Base-by-base conservation (phyloP, 306 rosid species). In the Castanea mollissima region DNA sequence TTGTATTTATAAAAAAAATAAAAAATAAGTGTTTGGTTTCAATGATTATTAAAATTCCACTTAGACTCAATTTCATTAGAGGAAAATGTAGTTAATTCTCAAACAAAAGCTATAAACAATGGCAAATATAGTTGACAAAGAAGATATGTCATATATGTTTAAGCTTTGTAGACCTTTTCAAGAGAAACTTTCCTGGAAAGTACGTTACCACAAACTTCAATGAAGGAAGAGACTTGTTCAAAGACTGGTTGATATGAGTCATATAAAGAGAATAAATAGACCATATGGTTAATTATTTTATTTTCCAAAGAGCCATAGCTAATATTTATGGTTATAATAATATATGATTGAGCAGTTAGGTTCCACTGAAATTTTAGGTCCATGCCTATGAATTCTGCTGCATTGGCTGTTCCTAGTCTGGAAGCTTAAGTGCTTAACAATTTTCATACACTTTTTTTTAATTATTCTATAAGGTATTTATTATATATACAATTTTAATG, bases 181-280 rank as follows among this genome's bases (percentile, higher is more conserved):
- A 46, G 27, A 25, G 76, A 29, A 79, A 86, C 77, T 86, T 49
- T 88, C 89, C 21, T 18, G 72, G 82, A 85, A 86, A 75, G 79
- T 57, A 52, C 67, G 55, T 34, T 51, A 82, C 62, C 74, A 64
- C 65, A 64, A 49, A 4, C 71, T 15, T 60, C 21, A 64, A 3
- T 7, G 23, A 29, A 6, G 41, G 44, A 27, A 7, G 21, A 7
- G 12, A 64, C 18, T 7, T 64, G 44, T 64, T 64, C 71, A 16
- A 32, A 32, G 12, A 60, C 29, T 11, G 19, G 19, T 60, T 25
- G 67, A 60, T 60, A 23, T 64, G 68, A 2, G 7, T 15, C n/a
- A 5, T 15, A 73, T 2, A 6, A 20, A 21, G 18, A 12, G 46
- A 38, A 58, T 1, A 49, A 52, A 67, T 34, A 62, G 69, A 81